phyloP scores from a whole-genome alignment of 1,139 yeast species.

The Debaryomyces nepalensis region DNA sequence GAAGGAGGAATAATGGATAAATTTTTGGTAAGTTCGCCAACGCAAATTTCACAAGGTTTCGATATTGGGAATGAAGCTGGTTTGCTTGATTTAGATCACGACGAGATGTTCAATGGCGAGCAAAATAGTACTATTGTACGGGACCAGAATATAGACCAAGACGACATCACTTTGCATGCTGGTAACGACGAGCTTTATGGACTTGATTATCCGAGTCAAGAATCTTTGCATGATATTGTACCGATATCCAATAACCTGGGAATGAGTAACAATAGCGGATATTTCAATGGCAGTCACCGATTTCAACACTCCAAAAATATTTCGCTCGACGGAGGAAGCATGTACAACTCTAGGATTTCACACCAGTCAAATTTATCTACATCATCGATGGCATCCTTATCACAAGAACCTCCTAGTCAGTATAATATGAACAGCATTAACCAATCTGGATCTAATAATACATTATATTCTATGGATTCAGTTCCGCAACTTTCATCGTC shows the following conservation, averaged over 20 bases:
- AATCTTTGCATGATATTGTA: conserved; percentile 25
- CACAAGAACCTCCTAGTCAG: conserved; percentile 23
- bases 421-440: conserved; percentile 3
- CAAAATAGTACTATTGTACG: conserved; percentile 2
- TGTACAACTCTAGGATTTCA: conserved; percentile 12
- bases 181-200: conserved; percentile 9
- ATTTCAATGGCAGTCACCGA: conserved; percentile 5
- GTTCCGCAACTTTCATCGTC: conserved; percentile 44
- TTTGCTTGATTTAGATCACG: conserved; percentile 1
- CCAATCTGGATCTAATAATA: conserved; percentile 5
- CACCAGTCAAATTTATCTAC: conserved; percentile 27
- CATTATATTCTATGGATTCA: conserved; percentile 31
- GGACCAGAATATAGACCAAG: conserved; percentile 2
- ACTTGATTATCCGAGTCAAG: conserved; percentile 11
- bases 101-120: conserved; percentile 1
- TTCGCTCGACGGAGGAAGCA: conserved; percentile 30
- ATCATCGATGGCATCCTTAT: conserved; percentile 25
- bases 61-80: conserved; percentile 23
- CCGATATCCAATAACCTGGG: conserved; percentile 27
- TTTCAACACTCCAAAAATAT: conserved; percentile 32
- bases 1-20: conserved; percentile 39
- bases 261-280: conserved; percentile 3
- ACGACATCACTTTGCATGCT: conserved; percentile 1
- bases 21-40: conserved; percentile 51
- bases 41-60: conserved; percentile 42